Evolutionary conservation across 2,329 filamentous ascomycete species (phyloP), one percentile per base, ranked within the genome.

Genomic region (Botrytis squamosa): DNA sequence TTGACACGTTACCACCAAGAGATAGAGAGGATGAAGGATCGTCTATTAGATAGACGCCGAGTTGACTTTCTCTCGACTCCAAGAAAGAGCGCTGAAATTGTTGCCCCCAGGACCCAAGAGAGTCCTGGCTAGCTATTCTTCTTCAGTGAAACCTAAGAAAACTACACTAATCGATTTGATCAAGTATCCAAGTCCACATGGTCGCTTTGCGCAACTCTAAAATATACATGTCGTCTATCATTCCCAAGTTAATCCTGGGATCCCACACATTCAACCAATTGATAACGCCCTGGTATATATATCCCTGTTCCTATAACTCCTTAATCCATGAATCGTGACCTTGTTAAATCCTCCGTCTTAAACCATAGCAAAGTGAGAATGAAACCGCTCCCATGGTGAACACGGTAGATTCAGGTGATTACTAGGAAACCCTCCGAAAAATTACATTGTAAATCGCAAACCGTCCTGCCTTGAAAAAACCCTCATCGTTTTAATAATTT

Each of bases 221-320:
- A 40, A 68, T 55, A 2, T 42, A 68, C 65, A 68, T 52, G 33
- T 36, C 36, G 25, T 42, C 38, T 55, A 68, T 36, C 65, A 42
- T 29, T 42, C 2, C 36, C 25, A 40, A 29, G 49, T 25, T 46
- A 38, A 49, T 12, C 65, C 25, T 42, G 4, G 5, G 16, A 42
- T 22, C 33, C 64, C 44, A 38, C 25, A 55, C 6, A 57, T 68
- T 38, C 36, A 42, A n/a, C 36, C 33, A 40, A 52, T n/a, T 20
- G 42, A 57, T 57, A 57, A 57, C 65, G 33, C 65, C 36, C 38
- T 68, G 65, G 65, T 57, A 68, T 68, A 36, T 12, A 12, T 40
- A 8, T 40, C 36, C 33, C 65, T 40, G 18, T 29, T 25, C 25
- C 46, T n/a, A 5, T 55, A 68, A 68, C 65, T 40, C 65, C 65